Percentiles rank a stretch among this genome's conserved stretches.
Evolutionary conservation across 2,329 filamentous ascomycete genomes (phyloP).

Genomic region (Aspergillus novofumigatus): DNA sequence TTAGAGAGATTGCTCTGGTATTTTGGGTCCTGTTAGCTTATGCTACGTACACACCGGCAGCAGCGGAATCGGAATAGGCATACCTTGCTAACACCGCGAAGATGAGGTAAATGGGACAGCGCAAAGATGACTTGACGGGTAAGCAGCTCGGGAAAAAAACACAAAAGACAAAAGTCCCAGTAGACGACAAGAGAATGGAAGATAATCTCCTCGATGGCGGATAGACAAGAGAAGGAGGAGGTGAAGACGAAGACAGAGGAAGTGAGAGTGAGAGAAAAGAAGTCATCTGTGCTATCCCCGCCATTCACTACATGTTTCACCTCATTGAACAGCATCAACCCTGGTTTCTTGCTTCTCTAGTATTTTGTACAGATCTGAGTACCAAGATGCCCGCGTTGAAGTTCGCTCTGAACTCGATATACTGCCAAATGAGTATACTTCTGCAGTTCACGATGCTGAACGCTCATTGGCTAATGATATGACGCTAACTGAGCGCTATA

Average conservation of each 20-base stretch:
- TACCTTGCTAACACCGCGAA: background rate
- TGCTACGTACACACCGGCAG: background rate
- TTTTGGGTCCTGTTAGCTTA: background rate
- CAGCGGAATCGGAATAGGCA: background rate
- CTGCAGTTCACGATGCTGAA: background rate
- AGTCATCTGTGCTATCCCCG: background rate
- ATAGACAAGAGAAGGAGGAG: background rate
- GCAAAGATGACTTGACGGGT: no score
- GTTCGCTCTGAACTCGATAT: background rate
- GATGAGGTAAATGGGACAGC: background rate
- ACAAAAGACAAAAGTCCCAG: rapidly evolving
- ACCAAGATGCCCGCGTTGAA: background rate
- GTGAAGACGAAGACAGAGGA: background rate
- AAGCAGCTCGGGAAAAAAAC: background rate
- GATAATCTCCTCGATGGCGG: background rate
- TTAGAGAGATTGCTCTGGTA: background rate
- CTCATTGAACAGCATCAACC: background rate
- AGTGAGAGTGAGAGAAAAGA: background rate
- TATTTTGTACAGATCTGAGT: background rate
- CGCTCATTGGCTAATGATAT: background rate
- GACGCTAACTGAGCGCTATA: background rate
- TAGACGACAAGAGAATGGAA: background rate
- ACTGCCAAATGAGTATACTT: background rate
- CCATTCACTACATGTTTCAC: background rate
- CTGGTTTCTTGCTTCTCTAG: background rate